These are phyloP conservation scores for Colletotrichum agaves DNA, from an alignment of 2,329 filamentous ascomycete species.

Conservation along the genomic window DNA sequence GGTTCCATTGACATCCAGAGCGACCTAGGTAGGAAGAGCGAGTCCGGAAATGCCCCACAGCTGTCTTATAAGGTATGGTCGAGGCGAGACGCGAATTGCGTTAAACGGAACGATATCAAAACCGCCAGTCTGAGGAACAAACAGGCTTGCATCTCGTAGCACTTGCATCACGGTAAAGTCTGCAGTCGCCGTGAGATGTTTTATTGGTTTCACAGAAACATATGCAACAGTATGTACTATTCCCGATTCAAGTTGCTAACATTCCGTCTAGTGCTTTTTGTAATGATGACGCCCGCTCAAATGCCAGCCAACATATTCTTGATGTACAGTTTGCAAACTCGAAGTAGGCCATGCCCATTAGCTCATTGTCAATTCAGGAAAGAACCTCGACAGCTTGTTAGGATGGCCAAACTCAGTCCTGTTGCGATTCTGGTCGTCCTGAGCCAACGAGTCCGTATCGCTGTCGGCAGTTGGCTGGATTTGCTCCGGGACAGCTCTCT, in stretches of 20 bases:
- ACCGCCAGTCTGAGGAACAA: too few relatives aligned
- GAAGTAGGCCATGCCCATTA: background rate
- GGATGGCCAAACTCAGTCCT: constrained; percentile 38
- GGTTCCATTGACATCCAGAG: too few relatives aligned
- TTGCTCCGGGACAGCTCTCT: constrained; percentile 34
- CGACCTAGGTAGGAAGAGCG: too few relatives aligned
- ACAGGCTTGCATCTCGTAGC: too few relatives aligned
- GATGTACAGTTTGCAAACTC: background rate
- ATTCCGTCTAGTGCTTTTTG: background rate
- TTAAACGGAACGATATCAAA: too few relatives aligned
- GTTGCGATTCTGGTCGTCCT: constrained; percentile 28
- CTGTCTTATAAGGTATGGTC: background rate
- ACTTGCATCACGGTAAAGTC: too few relatives aligned
- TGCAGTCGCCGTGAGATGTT: too few relatives aligned
- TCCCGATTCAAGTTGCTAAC: too few relatives aligned
- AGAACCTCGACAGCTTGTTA: constrained; percentile 39
- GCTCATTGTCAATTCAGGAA: constrained; percentile 38
- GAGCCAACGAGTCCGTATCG: constrained; percentile 33
- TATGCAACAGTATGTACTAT: too few relatives aligned
- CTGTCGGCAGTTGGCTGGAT: constrained; percentile 21
- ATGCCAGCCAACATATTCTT: background rate
- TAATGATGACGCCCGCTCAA: background rate
- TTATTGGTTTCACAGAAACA: too few relatives aligned
- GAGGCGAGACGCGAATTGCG: background rate
- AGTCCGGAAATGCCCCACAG: background rate